Evolutionary conservation across 805 yeast species (phyloP), one percentile per base, ranked within the genome.

Genomic region (Saturnispora galanensis): DNA sequence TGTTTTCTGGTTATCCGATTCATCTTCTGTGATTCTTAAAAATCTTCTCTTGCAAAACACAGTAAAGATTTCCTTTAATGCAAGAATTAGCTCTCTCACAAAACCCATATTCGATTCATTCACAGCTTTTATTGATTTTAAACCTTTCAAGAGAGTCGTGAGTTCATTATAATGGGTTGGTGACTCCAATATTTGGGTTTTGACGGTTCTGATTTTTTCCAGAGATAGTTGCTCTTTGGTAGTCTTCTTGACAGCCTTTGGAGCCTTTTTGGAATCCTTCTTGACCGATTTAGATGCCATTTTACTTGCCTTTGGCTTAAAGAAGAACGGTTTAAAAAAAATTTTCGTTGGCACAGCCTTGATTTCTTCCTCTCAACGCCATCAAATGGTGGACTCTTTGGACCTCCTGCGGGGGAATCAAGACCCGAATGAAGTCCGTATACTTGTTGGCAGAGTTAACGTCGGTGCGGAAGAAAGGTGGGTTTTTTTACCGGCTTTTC

Each of bases 141-240:
- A 64, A 42, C 67, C 68, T 11, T 60, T 61, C n/a, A 78, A 47
- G 34, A 83, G 60, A 5, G 55, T 55, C 2, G 69, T 74, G 7
- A 83, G 59, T 47, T 75, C 71, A 55, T 84, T 84, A 57, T 74
- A 77, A 48, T 73, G 47, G 48, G 71, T 71, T 17, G 77, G 60
- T 5, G 79, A 67, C 33, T 66, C 64, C 3, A 55, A 56, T 21
- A 75, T 59, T 33, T 66, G 66, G 7, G 52, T 43, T 7, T 50
- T 53, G 2, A 54, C 47, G 7, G 33, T 17, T 36, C 56, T 56
- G 39, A 66, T 58, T 42, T 57, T 41, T 1, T 55, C 58, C 5
- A 58, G 18, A 3, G 60, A 26, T 13, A 44, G 8, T 15, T 21
- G 31, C n/a, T 31, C 29, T 28, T 41, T 35, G n/a, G 31, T 16